Base-by-base conservation (phyloP, 163 green algal species). In the Scenedesmus sp. region DNA sequence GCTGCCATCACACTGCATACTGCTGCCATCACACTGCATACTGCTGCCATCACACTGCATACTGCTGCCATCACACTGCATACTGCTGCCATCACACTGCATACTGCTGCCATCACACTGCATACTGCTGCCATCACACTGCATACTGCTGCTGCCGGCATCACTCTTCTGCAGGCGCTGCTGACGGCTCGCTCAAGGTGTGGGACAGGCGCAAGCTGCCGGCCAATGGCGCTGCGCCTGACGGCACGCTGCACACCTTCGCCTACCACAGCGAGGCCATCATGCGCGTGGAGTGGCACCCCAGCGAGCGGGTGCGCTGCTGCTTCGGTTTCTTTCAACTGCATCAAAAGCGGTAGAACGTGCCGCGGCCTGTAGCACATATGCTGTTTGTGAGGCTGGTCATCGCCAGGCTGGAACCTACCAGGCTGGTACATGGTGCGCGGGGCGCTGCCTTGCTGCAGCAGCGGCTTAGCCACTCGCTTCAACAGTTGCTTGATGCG, bases 171-270 rank as follows among this genome's bases (percentile, higher is more conserved):
- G 56, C 96, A 96, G 98, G 98, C 56, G 96, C 95, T 5, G 95
- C 97, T 7, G 97, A 99, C 89, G 96, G 96, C 88, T 96, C 90
- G n/a, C 79, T 99, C 34, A 96, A 96, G 52, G 94, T 99, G 74
- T 99, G 98, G 97, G 98, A 99, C 95, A 92, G 90, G 56, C 95
- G 98, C 20, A 96, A 96, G 73, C 92, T 99, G 77, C 26, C 26
- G 56, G 59, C 20, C 52, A 76, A 59, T 55, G 82, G 82, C 12
- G n/a, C 46, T 7, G 55, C 20, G 3, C 1, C 55, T 16, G 85
- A 77, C 62, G 91, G 86, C 52, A 59, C 70, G 15, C 16, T 92
- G 54, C 67, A 92, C n/a, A 56, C 76, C 56, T 91, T 90, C 59
- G 67, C 26, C 15, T 90, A 82, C 54, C 89, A 92, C 76, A 94